These are phyloP conservation scores for Dendrobium nobile DNA, from an alignment of 106 monocot species.

Conservation along the genomic window DNA sequence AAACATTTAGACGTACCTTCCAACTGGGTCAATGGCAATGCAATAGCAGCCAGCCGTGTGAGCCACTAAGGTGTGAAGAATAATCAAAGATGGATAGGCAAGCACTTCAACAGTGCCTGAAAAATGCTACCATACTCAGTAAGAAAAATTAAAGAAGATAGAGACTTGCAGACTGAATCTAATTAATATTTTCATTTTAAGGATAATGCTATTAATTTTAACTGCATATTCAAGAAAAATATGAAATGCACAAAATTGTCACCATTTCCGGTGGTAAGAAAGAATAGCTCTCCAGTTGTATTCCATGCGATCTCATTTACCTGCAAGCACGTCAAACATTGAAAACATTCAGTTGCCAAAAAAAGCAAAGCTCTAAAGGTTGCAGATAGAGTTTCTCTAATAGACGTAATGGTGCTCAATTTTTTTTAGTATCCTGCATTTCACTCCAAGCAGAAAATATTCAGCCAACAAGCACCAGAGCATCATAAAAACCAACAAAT, in stretches of 20 bases:
- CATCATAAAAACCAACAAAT: background rate
- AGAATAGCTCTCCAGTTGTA: conserved; percentile 87
- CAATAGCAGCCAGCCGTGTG: conserved; percentile 99
- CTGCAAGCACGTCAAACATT: conserved; percentile 18
- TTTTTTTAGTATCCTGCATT: background rate
- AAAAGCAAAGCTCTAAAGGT: background rate
- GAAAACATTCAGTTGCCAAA: background rate
- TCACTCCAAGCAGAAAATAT: background rate
- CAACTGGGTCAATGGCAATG: conserved; percentile 86
- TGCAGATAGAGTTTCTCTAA: background rate
- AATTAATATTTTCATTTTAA: background rate
- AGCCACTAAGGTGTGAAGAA: conserved; percentile 76
- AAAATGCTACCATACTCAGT: background rate
- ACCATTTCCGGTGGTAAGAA: conserved; percentile 97
- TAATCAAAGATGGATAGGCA: conserved; percentile 65
- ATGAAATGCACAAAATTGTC: conserved; percentile 4
- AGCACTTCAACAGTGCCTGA: conserved; percentile 87
- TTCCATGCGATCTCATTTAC: conserved; percentile 99
- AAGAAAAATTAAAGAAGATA: background rate
- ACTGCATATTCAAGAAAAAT: background rate
- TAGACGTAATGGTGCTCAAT: background rate
- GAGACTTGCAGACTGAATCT: background rate
- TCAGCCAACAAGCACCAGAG: background rate
- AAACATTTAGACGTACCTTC: conserved; percentile 42
- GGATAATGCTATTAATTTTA: background rate